These are phyloP conservation scores for Claviceps capensis DNA, from an alignment of 2,329 filamentous ascomycete genomes.

Conservation along the genomic window DNA sequence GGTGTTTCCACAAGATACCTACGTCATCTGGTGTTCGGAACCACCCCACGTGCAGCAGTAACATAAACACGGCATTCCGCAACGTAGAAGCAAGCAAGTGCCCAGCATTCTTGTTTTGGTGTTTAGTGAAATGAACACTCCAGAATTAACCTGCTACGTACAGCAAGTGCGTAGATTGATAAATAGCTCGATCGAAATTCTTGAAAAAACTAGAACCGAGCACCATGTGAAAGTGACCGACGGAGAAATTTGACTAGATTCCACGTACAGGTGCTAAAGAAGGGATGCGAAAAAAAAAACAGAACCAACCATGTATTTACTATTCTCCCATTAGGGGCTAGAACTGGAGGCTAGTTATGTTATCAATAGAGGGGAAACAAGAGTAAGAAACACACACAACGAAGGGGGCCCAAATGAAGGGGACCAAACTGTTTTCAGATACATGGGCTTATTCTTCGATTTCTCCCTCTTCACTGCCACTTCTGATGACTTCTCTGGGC, in stretches of 20 bases:
- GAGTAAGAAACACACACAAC: neutral
- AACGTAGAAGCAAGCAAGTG: too few species aligned
- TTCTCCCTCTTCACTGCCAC: slow-evolving; percentile 91
- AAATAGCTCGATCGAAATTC: neutral
- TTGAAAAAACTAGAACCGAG: neutral
- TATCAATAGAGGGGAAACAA: neutral
- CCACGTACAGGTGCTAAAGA: neutral
- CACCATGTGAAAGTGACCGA: too few species aligned
- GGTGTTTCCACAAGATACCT: too few species aligned
- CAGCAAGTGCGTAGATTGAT: neutral
- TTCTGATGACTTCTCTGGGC: slow-evolving; percentile 37
- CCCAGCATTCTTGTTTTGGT: too few species aligned
- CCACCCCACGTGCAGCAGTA: too few species aligned
- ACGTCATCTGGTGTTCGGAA: too few species aligned
- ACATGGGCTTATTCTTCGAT: slow-evolving; percentile 54
- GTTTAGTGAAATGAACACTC: too few species aligned
- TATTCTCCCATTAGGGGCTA: slow-evolving; percentile 1
- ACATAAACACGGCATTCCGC: too few species aligned
- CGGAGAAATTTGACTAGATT: too few species aligned
- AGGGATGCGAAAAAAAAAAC: neutral
- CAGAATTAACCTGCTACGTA: too few species aligned
- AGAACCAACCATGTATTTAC: neutral
- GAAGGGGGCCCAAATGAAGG: neutral
- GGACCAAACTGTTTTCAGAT: neutral
- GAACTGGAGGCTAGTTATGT: slow-evolving; percentile 3